Evolutionary conservation across 2,329 filamentous ascomycete genomes (phyloP).

Genomic region (Colletotrichum sojae): DNA sequence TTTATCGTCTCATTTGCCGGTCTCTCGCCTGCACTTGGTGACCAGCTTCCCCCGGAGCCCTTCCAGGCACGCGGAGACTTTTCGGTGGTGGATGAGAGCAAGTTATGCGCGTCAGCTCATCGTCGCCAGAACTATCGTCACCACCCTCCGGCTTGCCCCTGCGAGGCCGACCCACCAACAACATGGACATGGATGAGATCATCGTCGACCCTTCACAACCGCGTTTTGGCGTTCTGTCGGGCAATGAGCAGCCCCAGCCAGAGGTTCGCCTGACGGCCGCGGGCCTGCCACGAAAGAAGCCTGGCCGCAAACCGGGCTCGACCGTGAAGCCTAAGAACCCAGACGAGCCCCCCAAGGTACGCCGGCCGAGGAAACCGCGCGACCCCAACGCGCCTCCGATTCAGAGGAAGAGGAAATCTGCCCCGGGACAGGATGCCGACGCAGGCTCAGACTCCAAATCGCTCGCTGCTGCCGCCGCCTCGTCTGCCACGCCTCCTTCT

Average conservation of each 20-base stretch:
- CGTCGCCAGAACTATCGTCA: slow-evolving; percentile 63
- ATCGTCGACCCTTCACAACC: slow-evolving; percentile 59
- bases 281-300: slow-evolving; percentile 73
- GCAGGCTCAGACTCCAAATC: slow-evolving; percentile 53
- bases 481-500: slow-evolving; percentile 42
- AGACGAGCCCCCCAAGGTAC: slow-evolving; percentile 63
- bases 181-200: slow-evolving; percentile 65
- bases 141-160: slow-evolving; percentile 65
- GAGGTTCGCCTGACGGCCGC: slow-evolving; percentile 64
- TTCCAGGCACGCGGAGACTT: slow-evolving; percentile 21
- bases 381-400: slow-evolving; percentile 71
- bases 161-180: slow-evolving; percentile 44
- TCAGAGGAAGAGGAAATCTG: slow-evolving; percentile 69
- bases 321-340: slow-evolving; percentile 61
- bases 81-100: slow-evolving; percentile 34
- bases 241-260: slow-evolving; percentile 36
- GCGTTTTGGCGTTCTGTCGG: slow-evolving; percentile 51
- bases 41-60: slow-evolving; percentile 5
- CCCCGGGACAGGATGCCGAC: slow-evolving; percentile 54
- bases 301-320: slow-evolving; percentile 75
- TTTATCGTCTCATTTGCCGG: too few species aligned
- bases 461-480: slow-evolving; percentile 49
- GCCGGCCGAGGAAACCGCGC: slow-evolving; percentile 69
- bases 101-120: slow-evolving; percentile 57
- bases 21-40: too few species aligned